These are phyloP conservation scores for Salix dunnii DNA, from an alignment of 345 rosid species.

Conservation along the genomic window DNA sequence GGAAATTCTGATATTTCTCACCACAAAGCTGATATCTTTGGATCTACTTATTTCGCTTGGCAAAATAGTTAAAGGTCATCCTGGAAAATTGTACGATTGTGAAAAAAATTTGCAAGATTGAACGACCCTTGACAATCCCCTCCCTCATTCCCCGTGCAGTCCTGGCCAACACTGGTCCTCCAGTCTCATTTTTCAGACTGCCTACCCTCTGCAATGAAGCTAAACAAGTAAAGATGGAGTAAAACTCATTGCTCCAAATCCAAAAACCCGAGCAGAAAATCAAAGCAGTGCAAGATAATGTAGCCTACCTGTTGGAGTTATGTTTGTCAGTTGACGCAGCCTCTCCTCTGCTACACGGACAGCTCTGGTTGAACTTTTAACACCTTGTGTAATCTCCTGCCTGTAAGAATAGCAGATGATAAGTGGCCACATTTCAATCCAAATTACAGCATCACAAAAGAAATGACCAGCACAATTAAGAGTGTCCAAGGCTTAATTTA, in stretches of 20 bases:
- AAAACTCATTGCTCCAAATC: constrained; percentile 29
- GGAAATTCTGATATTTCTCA: constrained; percentile 16
- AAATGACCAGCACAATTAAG: neutral
- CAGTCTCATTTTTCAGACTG: constrained; percentile 30
- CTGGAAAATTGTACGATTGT: constrained; percentile 45
- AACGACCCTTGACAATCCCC: constrained; percentile 68
- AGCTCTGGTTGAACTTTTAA: constrained; percentile 67
- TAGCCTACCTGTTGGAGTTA: constrained; percentile 48
- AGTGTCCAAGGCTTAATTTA: too few relatives aligned
- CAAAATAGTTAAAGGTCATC: constrained; percentile 40
- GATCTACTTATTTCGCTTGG: constrained; percentile 39
- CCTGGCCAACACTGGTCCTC: constrained; percentile 53
- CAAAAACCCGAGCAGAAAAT: neutral
- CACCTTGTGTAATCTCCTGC: constrained; percentile 81
- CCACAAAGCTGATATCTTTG: constrained; percentile 20
- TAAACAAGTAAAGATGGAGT: constrained; percentile 59
- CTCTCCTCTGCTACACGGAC: constrained; percentile 87
- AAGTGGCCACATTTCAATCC: too few relatives aligned
- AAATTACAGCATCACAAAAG: neutral
- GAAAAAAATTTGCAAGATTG: constrained; percentile 47
- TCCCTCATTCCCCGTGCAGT: constrained; percentile 52
- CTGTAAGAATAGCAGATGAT: constrained; percentile 25
- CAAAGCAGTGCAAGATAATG: neutral
- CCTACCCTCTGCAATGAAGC: constrained; percentile 63
- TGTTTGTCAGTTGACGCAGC: constrained; percentile 52